phyloP scores from a whole-genome alignment of 352 stramenopile genomes.

The Globisporangium nodosum region DNA sequence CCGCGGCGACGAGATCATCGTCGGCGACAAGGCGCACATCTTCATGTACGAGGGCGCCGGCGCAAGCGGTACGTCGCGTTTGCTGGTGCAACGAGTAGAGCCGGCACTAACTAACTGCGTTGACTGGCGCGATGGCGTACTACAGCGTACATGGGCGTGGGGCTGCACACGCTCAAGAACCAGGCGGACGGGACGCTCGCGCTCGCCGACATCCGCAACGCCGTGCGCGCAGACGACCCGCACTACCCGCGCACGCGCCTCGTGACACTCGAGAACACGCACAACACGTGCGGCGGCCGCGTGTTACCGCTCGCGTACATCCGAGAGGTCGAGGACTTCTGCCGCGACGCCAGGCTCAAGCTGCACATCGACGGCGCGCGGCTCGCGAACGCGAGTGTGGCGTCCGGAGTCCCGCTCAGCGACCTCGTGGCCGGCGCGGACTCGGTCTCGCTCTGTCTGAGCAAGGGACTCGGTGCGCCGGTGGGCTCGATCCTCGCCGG shows the following conservation, averaged over 20 bases:
- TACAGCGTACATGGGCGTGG: constrained; percentile 86
- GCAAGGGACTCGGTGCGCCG: constrained; percentile 94
- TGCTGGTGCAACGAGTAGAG: not conserved
- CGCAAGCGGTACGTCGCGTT: constrained; percentile 47
- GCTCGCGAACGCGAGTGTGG: constrained; percentile 94
- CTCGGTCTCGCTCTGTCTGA: constrained; percentile 94
- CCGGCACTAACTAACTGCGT: no score
- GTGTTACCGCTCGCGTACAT: constrained; percentile 87
- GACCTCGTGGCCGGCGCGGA: constrained; percentile 83
- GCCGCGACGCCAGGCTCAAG: constrained; percentile 69
- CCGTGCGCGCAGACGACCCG: constrained; percentile 71
- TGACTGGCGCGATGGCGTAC: not conserved
- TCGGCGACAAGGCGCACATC: constrained; percentile 94
- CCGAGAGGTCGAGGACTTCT: constrained; percentile 61
- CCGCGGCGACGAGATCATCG: constrained; percentile 92
- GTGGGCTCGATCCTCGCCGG: constrained; percentile 93
- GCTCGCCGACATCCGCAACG: constrained; percentile 75
- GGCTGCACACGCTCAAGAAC: constrained; percentile 85
- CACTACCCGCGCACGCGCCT: constrained; percentile 85
- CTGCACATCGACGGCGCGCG: constrained; percentile 95
- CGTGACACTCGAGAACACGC: constrained; percentile 97
- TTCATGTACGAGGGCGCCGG: constrained; percentile 96
- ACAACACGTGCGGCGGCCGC: constrained; percentile 95
- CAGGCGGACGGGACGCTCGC: constrained; percentile 77
- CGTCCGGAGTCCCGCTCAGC: constrained; percentile 52